Conservation (phyloP, 2,329 filamentous ascomycete genomes). For the Orbilia ellipsospora region DNA sequence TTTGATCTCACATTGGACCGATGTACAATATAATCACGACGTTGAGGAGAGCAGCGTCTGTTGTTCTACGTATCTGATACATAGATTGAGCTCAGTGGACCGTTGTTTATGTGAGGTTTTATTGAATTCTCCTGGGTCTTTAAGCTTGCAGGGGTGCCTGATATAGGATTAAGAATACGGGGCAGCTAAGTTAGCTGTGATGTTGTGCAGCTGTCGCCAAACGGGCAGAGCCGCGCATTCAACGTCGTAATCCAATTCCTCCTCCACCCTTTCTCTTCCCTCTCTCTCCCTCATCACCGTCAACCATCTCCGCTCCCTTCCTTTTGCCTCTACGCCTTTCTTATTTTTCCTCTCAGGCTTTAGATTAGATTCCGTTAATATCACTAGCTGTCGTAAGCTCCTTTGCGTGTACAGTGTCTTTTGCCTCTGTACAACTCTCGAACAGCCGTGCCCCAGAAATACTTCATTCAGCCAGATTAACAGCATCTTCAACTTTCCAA, state of each 20-base stretch:
- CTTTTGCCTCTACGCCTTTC: background rate
- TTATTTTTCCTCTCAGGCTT: background rate
- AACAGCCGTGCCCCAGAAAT: background rate
- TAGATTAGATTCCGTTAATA: background rate
- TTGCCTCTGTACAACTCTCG: constrained; percentile 4
- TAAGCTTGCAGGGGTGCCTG: no score
- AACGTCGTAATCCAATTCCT: constrained; percentile 11
- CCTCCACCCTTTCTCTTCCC: background rate
- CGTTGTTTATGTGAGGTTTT: no score
- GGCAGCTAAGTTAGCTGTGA: background rate
- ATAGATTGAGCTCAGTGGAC: no score
- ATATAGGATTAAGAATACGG: background rate
- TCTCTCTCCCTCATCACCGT: background rate
- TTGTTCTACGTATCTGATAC: no score
- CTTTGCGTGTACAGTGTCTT: background rate
- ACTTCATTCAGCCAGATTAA: background rate
- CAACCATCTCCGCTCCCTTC: background rate
- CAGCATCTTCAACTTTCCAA: constrained; percentile 2
- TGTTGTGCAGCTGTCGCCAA: constrained; percentile 1
- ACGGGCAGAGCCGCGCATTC: constrained; percentile 10
- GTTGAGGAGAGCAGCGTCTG: no score
- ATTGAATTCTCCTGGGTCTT: no score
- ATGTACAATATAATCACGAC: no score
- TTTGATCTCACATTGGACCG: no score
- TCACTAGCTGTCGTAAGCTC: constrained; percentile 3